These are phyloP conservation scores for Amaranthus cruentus DNA, from an alignment of 148 eudicot species.

Conservation along the genomic window DNA sequence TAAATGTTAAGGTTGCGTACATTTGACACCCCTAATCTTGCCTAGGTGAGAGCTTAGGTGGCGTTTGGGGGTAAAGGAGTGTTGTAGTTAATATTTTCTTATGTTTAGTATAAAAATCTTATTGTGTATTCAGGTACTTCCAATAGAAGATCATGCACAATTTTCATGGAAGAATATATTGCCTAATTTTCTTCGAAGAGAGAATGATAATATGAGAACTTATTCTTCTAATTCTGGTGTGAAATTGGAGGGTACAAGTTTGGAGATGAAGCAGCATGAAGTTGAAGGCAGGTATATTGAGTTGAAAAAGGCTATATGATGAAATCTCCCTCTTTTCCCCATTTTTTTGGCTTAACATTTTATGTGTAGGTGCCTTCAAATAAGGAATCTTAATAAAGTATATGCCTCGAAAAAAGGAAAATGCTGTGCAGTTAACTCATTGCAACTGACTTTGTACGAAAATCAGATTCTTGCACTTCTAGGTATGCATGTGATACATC, in stretches of 20 bases:
- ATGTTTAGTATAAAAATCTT: conserved; percentile 6
- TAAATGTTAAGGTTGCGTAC: too few relatives aligned
- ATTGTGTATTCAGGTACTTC: conserved; percentile 48
- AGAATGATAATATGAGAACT: conserved; percentile 27
- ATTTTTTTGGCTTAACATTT: conserved; percentile 7
- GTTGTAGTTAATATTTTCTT: not conserved
- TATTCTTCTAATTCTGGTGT: conserved; percentile 31
- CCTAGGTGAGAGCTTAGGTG: not conserved
- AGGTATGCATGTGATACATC: conserved; percentile 38
- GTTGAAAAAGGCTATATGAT: conserved; percentile 6
- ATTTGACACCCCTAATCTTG: too few relatives aligned
- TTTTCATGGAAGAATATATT: conserved; percentile 48
- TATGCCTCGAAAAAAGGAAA: conserved; percentile 61
- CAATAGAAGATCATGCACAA: conserved; percentile 46
- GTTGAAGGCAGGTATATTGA: conserved; percentile 66
- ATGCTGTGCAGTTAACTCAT: conserved; percentile 82
- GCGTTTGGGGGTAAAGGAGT: not conserved
- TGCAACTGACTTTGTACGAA: conserved; percentile 79
- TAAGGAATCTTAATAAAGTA: conserved; percentile 77
- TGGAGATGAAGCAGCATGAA: conserved; percentile 99
- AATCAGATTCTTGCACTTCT: conserved; percentile 95
- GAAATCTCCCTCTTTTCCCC: not conserved
- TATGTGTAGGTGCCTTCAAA: conserved; percentile 82
- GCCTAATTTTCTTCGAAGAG: conserved; percentile 42
- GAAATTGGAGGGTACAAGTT: conserved; percentile 68